Conservation (phyloP, 2,329 filamentous ascomycete species). For the Neonectria hederae region DNA sequence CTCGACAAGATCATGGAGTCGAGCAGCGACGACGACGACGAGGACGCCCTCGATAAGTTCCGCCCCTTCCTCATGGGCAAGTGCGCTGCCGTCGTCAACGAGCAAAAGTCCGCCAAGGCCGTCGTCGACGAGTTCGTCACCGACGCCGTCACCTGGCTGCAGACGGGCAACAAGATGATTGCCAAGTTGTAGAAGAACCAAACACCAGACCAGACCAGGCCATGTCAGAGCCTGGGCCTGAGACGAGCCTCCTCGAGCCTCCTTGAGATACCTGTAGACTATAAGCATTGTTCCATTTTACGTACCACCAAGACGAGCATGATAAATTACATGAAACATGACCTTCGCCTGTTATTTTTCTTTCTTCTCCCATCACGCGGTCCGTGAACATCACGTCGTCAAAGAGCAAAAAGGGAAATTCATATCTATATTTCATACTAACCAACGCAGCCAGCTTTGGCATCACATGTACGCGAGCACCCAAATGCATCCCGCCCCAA, state of each 20-base stretch:
- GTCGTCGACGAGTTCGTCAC: constrained; percentile 94
- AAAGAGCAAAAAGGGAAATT: constrained; percentile 30
- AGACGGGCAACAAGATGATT: constrained; percentile 73
- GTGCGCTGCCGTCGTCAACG: constrained; percentile 91
- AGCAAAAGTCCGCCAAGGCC: constrained; percentile 88
- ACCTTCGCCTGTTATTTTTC: constrained; percentile 7
- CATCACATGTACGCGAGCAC: constrained; percentile 46
- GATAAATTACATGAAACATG: constrained; percentile 18
- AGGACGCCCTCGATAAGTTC: constrained; percentile 90
- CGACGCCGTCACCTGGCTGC: constrained; percentile 78
- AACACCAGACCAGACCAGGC: not conserved
- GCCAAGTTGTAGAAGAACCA: constrained; percentile 70
- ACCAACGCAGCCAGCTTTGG: constrained; percentile 44
- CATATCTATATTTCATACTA: constrained; percentile 50
- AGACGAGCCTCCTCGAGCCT: not conserved
- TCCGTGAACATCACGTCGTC: constrained; percentile 7
- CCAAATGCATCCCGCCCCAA: constrained; percentile 39
- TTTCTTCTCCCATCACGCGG: not conserved
- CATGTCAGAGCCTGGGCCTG: no score
- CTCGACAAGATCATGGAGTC: constrained; percentile 79
- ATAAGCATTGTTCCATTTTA: constrained; percentile 31
- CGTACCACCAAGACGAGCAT: constrained; percentile 17
- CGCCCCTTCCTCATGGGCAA: constrained; percentile 96
- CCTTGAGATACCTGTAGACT: constrained; percentile 38
- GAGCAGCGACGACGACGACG: constrained; percentile 73